Evolutionary conservation across 176 grass and related monocot species (phyloP).

Genomic region (Aechmea fasciata): DNA sequence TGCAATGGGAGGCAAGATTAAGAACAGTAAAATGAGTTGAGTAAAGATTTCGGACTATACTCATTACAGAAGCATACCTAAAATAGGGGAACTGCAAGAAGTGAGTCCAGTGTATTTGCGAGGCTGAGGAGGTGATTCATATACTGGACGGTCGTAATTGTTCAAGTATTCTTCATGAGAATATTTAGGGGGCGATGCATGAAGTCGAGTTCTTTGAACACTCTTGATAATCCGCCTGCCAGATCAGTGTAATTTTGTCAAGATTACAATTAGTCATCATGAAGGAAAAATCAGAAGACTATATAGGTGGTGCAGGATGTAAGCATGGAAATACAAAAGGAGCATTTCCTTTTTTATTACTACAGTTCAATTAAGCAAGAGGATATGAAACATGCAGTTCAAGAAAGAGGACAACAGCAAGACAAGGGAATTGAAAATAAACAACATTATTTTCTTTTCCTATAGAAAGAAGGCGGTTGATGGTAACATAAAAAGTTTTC

Average conservation of each 20-base stretch:
- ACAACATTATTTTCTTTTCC: no score
- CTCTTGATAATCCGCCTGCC: slow-evolving; percentile 33
- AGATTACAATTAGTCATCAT: not conserved
- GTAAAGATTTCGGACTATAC: not conserved
- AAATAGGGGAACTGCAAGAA: slow-evolving; percentile 29
- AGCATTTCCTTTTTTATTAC: no score
- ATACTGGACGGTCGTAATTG: slow-evolving; percentile 29
- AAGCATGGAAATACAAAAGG: no score
- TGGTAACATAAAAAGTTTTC: no score
- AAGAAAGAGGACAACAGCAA: no score
- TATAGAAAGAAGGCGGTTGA: no score
- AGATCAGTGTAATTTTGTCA: slow-evolving; percentile 6
- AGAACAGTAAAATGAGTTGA: slow-evolving; percentile 1
- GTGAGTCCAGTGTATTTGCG: slow-evolving; percentile 23
- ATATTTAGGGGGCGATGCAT: slow-evolving; percentile 16
- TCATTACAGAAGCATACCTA: slow-evolving; percentile 22
- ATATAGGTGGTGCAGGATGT: not conserved
- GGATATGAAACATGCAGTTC: no score
- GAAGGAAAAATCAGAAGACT: not conserved
- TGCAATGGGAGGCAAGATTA: slow-evolving; percentile 23
- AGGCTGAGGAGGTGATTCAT: slow-evolving; percentile 24
- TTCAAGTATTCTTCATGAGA: slow-evolving; percentile 36
- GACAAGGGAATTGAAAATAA: no score
- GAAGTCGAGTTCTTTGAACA: slow-evolving; percentile 9
- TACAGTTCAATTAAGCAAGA: no score